Evolutionary conservation across 2,329 filamentous ascomycete species (phyloP).

Genomic region (Epichloe glyceriae): DNA sequence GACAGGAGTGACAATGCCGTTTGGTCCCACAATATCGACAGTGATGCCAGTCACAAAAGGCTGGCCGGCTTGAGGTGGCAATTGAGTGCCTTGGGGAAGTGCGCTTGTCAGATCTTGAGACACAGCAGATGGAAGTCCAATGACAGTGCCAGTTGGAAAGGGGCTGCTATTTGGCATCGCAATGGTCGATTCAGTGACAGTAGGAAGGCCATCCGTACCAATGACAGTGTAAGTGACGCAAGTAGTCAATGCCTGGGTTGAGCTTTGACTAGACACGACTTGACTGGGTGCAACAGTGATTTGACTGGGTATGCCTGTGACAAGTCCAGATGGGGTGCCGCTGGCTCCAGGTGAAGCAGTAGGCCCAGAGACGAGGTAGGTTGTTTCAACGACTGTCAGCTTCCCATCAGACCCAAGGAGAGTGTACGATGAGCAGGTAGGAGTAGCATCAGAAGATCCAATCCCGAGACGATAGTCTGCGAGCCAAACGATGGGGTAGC

Average conservation of each 20-base stretch:
- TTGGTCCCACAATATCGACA: conserved; percentile 17
- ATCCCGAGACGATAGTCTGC: conserved; percentile 6
- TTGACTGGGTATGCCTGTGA: conserved; percentile 13
- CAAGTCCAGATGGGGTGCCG: conserved; percentile 8
- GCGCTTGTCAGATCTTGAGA: conserved; percentile 5
- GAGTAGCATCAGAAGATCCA: conserved; percentile 9
- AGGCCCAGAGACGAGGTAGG: conserved; percentile 12
- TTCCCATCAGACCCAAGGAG: conserved; percentile 15
- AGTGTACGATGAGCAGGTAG: conserved; percentile 18
- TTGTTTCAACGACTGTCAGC: conserved; percentile 17
- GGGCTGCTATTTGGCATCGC: conserved; percentile 12
- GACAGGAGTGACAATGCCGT: conserved; percentile 19
- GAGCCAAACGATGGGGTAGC: conserved; percentile 1
- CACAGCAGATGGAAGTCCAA: conserved; percentile 9
- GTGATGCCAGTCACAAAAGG: conserved; percentile 19
- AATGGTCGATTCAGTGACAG: conserved; percentile 19
- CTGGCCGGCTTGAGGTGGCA: conserved; percentile 7
- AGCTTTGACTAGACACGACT: neutral
- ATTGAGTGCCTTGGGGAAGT: conserved; percentile 10
- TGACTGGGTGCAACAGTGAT: conserved; percentile 7
- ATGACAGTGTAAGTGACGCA: conserved; percentile 18
- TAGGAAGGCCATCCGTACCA: conserved; percentile 17
- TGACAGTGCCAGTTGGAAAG: conserved; percentile 9
- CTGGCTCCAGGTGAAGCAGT: conserved; percentile 5
- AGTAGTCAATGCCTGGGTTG: conserved; percentile 12